Evolutionary conservation across 2,329 filamentous ascomycete genomes (phyloP).

Genomic region (Dothistroma septosporum): DNA sequence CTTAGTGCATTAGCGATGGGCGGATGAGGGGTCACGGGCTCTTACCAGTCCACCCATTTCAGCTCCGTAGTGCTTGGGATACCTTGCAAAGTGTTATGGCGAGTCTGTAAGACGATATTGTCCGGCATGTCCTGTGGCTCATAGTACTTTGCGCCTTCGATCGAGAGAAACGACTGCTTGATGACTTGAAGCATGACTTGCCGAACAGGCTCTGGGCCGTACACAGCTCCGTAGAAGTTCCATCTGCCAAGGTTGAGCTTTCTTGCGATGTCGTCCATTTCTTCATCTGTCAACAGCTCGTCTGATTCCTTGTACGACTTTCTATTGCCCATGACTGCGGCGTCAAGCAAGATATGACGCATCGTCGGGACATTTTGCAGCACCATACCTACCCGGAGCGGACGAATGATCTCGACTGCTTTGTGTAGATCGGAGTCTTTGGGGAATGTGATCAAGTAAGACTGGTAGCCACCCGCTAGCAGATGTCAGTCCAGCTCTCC

Average conservation of each 20-base stretch:
- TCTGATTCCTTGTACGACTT: constrained; percentile 20
- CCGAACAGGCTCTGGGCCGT: constrained; percentile 33
- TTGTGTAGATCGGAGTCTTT: constrained; percentile 48
- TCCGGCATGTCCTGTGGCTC: constrained; percentile 40
- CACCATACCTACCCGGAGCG: constrained; percentile 40
- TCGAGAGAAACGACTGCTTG: constrained; percentile 42
- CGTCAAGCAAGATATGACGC: constrained; percentile 45
- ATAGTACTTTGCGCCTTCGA: constrained; percentile 44
- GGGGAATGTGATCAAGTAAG: constrained; percentile 44
- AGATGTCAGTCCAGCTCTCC: too few species aligned
- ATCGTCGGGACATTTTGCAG: constrained; percentile 49
- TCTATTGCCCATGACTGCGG: constrained; percentile 40
- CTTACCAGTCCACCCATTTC: constrained; percentile 47
- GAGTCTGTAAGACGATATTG: constrained; percentile 31
- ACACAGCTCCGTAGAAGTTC: constrained; percentile 50
- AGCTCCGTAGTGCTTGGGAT: constrained; percentile 38
- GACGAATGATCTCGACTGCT: constrained; percentile 49
- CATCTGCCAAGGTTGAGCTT: constrained; percentile 45
- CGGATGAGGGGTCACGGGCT: too few species aligned
- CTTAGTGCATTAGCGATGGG: too few species aligned
- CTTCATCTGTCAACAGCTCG: constrained; percentile 38
- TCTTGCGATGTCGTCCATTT: constrained; percentile 41
- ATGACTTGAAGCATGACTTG: constrained; percentile 38
- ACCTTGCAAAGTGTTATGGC: constrained; percentile 28
- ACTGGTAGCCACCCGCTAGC: constrained; percentile 30